phyloP scores from a whole-genome alignment of 108 stramenopile species.

The Mediolabrus comicus region DNA sequence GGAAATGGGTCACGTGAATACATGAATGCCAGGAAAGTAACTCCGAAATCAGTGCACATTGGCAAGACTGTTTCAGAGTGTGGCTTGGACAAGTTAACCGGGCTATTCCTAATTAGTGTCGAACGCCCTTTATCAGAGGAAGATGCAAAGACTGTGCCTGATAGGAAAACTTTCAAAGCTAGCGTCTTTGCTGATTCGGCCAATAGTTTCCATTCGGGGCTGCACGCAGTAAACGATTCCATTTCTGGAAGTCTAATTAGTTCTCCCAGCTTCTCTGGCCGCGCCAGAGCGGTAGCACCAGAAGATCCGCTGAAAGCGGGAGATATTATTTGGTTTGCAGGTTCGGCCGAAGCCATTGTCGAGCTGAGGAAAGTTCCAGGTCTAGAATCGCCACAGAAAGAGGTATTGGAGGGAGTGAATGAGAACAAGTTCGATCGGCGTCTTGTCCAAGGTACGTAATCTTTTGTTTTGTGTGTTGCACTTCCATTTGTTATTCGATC shows the following conservation, averaged over 20 bases:
- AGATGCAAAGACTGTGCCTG: not conserved
- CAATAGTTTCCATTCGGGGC: not conserved
- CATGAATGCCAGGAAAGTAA: constrained; percentile 71
- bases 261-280: constrained; percentile 43
- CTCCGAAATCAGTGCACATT: constrained; percentile 53
- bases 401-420: constrained; percentile 71
- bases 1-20: constrained; percentile 54
- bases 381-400: constrained; percentile 59
- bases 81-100: constrained; percentile 71
- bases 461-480: not conserved
- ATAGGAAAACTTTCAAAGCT: not conserved
- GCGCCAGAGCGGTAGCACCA: constrained; percentile 66
- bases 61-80: constrained; percentile 51
- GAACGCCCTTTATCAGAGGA: constrained; percentile 53
- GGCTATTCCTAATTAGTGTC: constrained; percentile 72
- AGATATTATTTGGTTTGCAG: constrained; percentile 79
- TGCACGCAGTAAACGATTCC: constrained; percentile 1
- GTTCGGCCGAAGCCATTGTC: constrained; percentile 43
- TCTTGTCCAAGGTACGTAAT: constrained; percentile 55
- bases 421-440: constrained; percentile 73
- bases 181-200: not conserved
- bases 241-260: not conserved
- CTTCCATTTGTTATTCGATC: too few species aligned
- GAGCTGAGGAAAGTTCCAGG: constrained; percentile 80
- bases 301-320: constrained; percentile 56